Evolutionary conservation across 1,139 yeast species (phyloP).

Genomic region (Candida sojae): DNA sequence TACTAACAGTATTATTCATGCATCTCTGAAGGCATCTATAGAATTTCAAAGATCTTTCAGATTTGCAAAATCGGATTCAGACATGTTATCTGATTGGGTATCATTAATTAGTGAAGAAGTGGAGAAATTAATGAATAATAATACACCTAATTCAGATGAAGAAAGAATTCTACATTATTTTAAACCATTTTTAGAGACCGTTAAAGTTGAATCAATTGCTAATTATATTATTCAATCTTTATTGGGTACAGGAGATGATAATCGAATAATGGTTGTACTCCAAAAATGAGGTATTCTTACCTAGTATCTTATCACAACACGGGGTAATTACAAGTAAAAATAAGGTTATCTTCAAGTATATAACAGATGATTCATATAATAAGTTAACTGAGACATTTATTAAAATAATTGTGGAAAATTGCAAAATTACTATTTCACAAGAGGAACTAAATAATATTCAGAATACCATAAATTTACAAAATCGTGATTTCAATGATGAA

Average conservation of each 20-base stretch:
- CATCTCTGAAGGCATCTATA: neutral
- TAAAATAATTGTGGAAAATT: constrained; percentile 21
- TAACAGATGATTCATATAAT: constrained; percentile 8
- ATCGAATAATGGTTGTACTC: constrained; percentile 1
- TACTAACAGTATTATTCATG: constrained; percentile 10
- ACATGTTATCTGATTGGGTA: constrained; percentile 9
- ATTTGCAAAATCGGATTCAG: neutral
- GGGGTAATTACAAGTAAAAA: neutral
- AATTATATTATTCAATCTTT: constrained; percentile 7
- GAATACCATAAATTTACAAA: neutral
- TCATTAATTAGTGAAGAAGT: neutral
- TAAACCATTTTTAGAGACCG: constrained; percentile 8
- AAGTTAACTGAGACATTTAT: constrained; percentile 16
- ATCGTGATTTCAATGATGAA: neutral
- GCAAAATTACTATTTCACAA: constrained; percentile 17
- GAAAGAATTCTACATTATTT: constrained; percentile 9
- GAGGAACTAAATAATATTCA: constrained; percentile 12
- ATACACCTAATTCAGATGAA: constrained; percentile 7
- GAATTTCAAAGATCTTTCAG: neutral
- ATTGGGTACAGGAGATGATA: constrained; percentile 4
- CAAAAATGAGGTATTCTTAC: constrained; percentile 6
- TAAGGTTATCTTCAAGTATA: constrained; percentile 3
- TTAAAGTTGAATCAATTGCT: constrained; percentile 7
- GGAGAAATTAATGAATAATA: constrained; percentile 17
- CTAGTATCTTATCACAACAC: neutral